Conservation (phyloP, 73 alveolate species). For the Vitrella brassicaformis region DNA sequence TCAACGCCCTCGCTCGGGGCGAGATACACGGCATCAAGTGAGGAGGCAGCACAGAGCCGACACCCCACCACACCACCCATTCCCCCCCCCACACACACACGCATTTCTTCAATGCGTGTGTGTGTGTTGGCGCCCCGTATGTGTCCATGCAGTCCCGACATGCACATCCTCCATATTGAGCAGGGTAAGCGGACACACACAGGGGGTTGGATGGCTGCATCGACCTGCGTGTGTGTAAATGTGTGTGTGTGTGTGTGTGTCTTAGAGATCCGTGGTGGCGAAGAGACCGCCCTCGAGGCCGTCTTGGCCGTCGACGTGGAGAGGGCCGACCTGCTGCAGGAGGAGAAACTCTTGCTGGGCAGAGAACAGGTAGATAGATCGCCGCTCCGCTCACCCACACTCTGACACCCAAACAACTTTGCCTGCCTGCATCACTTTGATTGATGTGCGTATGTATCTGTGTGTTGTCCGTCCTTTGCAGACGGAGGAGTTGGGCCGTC, state of each 20-base stretch:
- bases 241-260: not conserved
- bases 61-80: no score
- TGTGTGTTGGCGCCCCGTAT: no score
- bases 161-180: slow-evolving; percentile 86
- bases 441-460: no score
- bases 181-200: slow-evolving; percentile 43
- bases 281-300: slow-evolving; percentile 58
- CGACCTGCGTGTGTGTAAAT: not conserved
- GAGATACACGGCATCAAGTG: slow-evolving; percentile 53
- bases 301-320: slow-evolving; percentile 73
- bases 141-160: no score
- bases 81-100: no score
- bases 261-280: slow-evolving; percentile 61
- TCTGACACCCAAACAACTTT: no score
- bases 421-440: no score
- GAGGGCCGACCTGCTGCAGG: slow-evolving; percentile 56
- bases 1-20: slow-evolving; percentile 82
- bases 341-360: slow-evolving; percentile 42
- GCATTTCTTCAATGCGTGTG: no score
- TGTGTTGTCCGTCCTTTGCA: no score
- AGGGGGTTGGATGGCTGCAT: not conserved
- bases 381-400: no score
- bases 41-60: no score
- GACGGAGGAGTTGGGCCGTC: slow-evolving; percentile 12
- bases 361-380: not conserved